Evolutionary conservation across 495 filamentous ascomycete genomes (phyloP), one percentile per base, ranked within the genome.

Genomic region (Xylona heveae): DNA sequence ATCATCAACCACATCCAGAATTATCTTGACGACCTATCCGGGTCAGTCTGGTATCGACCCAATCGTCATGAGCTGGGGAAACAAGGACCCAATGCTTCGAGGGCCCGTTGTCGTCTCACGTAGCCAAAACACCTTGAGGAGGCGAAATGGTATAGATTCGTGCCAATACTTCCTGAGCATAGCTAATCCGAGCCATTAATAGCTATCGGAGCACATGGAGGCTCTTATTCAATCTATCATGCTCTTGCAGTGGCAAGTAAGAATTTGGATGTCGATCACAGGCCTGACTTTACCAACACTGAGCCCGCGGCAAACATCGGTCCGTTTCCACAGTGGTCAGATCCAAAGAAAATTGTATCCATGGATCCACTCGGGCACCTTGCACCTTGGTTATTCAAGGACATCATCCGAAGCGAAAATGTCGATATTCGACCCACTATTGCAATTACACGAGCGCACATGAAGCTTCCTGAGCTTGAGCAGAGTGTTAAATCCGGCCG

Each of bases 171-270:
- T 28, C 29, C 22, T 30, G 20, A 22, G 28, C 38, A 31, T 34
- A 31, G 10, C 25, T 22, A 23, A 27, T 37, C 7, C 8, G 30
- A 15, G 10, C 33, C 30, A 25, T 37, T 15, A 18, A 34, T 30
- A 65, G 62, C 65, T 29, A 64, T 70, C 38, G 74, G 74, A 35
- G 88, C 88, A 34, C 88, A 97, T 46, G 85, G 88, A 26, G 88
- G 88, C 25, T 93, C 83, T n/a, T 97, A 97, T 44, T 80, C 78
- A 42, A 81, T 94, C 44, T 97, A 97, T 53, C 82, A 91, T 48
- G 88, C 88, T 16, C 62, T 97, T 28, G 88, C 88, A 24, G 66
- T 97, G 38, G 88, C 88, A 15, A 81, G 78, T 42, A 84, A 84
- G 40, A 73, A 94, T 43, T 68, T 97, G 31, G 68, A 75, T 31